These are phyloP conservation scores for Kodamaea anthophila DNA, from an alignment of 1,139 yeast species.

Conservation along the genomic window DNA sequence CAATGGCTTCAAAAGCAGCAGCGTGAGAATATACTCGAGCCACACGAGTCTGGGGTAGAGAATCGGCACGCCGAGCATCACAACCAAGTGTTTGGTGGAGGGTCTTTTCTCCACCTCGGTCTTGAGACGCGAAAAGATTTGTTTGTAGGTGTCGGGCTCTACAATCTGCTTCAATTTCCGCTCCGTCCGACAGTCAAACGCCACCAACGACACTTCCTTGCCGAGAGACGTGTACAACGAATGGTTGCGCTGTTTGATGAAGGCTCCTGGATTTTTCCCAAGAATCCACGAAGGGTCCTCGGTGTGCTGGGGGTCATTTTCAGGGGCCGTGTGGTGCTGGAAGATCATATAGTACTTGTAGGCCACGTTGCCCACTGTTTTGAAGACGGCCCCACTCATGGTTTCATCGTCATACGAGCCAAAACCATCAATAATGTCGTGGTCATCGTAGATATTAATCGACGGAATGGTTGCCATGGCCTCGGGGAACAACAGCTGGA, in stretches of 20 bases:
- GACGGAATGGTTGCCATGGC: conserved; percentile 81
- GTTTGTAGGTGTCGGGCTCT: conserved; percentile 48
- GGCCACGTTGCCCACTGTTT: conserved; percentile 69
- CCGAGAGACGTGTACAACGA: conserved; percentile 74
- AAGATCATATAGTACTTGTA: conserved; percentile 83
- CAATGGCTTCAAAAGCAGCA: conserved; percentile 57
- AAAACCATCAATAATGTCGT: conserved; percentile 92
- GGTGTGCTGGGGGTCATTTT: conserved; percentile 27
- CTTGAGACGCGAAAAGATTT: conserved; percentile 54
- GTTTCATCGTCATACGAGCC: conserved; percentile 79
- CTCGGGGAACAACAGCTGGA: conserved; percentile 62
- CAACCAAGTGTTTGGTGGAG: conserved; percentile 59
- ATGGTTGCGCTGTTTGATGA: conserved; percentile 56
- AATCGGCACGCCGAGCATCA: conserved; percentile 90
- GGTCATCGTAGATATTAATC: conserved; percentile 81
- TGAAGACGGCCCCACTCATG: conserved; percentile 65
- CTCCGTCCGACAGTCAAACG: conserved; percentile 91
- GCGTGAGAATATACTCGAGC: conserved; percentile 70
- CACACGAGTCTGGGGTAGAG: conserved; percentile 91
- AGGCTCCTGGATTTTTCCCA: conserved; percentile 53
- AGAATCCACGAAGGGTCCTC: conserved; percentile 57
- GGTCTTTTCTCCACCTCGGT: conserved; percentile 48
- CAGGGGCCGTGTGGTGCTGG: conserved; percentile 69
- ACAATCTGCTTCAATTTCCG: conserved; percentile 59
- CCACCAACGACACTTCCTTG: conserved; percentile 60